Evolutionary conservation across 768 basidiomycete species (phyloP), one percentile per base, ranked within the genome.

Genomic region (Coprinopsis strossmayeri): DNA sequence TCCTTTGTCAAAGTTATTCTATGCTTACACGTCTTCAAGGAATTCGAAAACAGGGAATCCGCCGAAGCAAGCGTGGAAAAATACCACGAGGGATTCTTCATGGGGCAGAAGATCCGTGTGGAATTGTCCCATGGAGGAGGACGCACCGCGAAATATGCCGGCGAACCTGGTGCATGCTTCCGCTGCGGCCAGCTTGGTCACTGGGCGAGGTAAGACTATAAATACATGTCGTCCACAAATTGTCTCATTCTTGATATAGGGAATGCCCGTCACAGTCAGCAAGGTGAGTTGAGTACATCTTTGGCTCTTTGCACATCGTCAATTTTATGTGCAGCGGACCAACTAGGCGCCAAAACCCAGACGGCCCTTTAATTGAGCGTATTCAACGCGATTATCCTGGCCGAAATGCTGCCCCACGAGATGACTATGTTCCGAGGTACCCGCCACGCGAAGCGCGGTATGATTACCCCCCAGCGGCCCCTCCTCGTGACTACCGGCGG

Each of bases 101-200:
- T 93, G 88, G 90, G 91, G 35, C 91, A 90, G 64, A 91, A 88
- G 70, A 91, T 93, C 48, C 82, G 87, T 10, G 91, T 92, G 9
- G 91, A 92, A 60, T 68, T 84, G 12, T 91, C 91, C 26, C 88
- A 84, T 62, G 87, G 88, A 25, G 88, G 89, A 45, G 86, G 88
- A 13, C 74, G 87, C 49, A 81, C 84, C 12, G 83, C 85, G 7
- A 91, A 88, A 61, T 87, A 82, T 52, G 66, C 77, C n/a, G 81
- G 83, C n/a, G 91, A 91, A 45, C 87, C 89, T 12, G 87, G 89
- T 2, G 86, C 88, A 38, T 92, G 91, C 61, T 92, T 91, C 68
- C 89, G 80, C 57, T 93, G 91, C 46, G 90, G 87, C 20, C 79
- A 87, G 57, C 72, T 77, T 66, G 90, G 91, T 24, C 90, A 93